These are phyloP conservation scores for Ocimum tenuiflorum DNA, from an alignment of 257 asterid genomes.

Conservation along the genomic window DNA sequence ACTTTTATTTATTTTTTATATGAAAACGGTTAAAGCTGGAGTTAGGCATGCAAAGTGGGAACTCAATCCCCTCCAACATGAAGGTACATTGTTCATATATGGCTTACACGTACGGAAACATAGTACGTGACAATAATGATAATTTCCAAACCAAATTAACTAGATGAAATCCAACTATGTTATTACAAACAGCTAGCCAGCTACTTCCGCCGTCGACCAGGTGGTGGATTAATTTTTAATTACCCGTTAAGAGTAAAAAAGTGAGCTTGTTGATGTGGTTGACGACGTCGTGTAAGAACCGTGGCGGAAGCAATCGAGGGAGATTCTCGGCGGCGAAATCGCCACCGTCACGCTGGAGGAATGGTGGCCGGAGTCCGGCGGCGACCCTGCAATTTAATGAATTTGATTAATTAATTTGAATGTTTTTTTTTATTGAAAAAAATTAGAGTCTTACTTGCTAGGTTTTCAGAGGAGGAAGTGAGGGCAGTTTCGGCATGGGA, in stretches of 20 bases:
- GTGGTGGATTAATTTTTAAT: background rate
- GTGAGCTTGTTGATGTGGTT: slow-evolving; percentile 46
- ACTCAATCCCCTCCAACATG: slow-evolving; percentile 10
- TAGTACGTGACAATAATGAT: background rate
- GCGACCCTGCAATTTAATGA: slow-evolving; percentile 42
- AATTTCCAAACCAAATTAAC: too few relatives aligned
- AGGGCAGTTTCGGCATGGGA: slow-evolving; percentile 34
- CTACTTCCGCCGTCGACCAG: background rate
- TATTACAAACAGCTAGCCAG: slow-evolving; percentile 21
- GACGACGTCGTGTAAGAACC: slow-evolving; percentile 45
- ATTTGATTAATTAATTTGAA: too few relatives aligned
- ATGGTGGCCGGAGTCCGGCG: slow-evolving; percentile 65
- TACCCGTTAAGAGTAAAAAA: slow-evolving; percentile 42
- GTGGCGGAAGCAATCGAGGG: slow-evolving; percentile 63
- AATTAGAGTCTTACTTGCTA: too few relatives aligned
- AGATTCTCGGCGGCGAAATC: slow-evolving; percentile 67
- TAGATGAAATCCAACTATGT: slow-evolving; percentile 16
- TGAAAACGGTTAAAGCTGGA: slow-evolving; percentile 29
- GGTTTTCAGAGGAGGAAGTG: slow-evolving; percentile 50
- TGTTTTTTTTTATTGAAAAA: too few relatives aligned
- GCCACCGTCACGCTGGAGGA: slow-evolving; percentile 73
- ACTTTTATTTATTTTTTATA: background rate
- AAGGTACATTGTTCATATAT: slow-evolving; percentile 24
- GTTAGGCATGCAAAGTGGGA: slow-evolving; percentile 30
- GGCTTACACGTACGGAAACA: background rate